phyloP scores from a whole-genome alignment of 177 flowering plant species.

The Vitis hybrid region DNA sequence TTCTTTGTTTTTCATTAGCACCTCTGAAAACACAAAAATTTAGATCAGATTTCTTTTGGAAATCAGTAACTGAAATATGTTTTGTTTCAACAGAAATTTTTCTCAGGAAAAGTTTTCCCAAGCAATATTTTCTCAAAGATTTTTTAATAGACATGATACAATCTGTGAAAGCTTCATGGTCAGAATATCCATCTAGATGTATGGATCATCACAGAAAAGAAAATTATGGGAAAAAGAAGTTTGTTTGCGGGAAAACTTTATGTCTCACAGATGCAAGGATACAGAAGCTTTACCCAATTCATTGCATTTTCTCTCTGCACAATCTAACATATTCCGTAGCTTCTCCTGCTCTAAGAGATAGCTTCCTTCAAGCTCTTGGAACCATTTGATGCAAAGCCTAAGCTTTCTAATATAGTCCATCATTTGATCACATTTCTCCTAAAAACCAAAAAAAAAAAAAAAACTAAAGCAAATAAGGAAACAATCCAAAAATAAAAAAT shows the following conservation, averaged over 20 bases:
- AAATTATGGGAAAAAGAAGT: too few species aligned
- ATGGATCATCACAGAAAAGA: too few species aligned
- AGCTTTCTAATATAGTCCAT: constrained; percentile 53
- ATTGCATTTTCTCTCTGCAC: constrained; percentile 30
- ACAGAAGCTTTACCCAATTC: constrained; percentile 42
- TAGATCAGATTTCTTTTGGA: not conserved
- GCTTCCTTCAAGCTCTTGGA: constrained; percentile 50
- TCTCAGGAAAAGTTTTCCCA: too few species aligned
- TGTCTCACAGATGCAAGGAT: not conserved
- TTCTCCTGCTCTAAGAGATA: constrained; percentile 44
- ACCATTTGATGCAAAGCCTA: constrained; percentile 57
- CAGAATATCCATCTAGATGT: too few species aligned
- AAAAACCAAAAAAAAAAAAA: constrained; percentile 3
- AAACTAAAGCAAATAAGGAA: not conserved
- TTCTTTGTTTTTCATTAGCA: constrained; percentile 47
- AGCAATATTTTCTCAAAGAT: too few species aligned
- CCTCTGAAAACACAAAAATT: constrained; percentile 30
- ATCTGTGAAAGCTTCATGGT: too few species aligned
- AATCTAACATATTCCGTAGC: constrained; percentile 29
- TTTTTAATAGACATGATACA: too few species aligned
- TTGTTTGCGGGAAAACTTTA: not conserved
- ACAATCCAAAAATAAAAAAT: not conserved
- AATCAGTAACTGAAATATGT: too few species aligned
- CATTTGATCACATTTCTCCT: constrained; percentile 61
- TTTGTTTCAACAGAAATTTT: too few species aligned